phyloP scores from a whole-genome alignment of 1,284 basidiomycete genomes.

The Cutaneotrichosporon sp. region DNA sequence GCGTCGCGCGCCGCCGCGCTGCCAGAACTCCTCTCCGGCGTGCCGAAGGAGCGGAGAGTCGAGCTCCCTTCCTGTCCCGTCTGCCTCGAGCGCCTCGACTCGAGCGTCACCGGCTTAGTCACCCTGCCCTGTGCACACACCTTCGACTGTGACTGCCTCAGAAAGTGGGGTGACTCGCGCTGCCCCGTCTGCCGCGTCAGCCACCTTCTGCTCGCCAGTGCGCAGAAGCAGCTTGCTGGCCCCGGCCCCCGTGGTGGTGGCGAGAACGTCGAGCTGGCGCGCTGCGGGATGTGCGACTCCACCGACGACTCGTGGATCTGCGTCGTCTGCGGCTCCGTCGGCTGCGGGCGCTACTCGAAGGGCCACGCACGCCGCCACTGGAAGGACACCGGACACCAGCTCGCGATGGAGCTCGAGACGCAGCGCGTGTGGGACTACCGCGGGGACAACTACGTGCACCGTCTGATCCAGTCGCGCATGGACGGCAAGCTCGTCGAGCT shows the following conservation, averaged over 20 bases:
- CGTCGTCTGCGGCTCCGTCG: slow-evolving; percentile 90
- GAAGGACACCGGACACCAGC: slow-evolving; percentile 79
- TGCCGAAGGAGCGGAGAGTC: slow-evolving; percentile 51
- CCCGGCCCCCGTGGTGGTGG: slow-evolving; percentile 12
- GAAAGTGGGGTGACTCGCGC: slow-evolving; percentile 93
- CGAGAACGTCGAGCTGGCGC: slow-evolving; percentile 39
- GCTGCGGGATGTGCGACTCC: slow-evolving; percentile 72
- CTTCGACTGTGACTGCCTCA: slow-evolving; percentile 89
- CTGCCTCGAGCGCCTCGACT: slow-evolving; percentile 94
- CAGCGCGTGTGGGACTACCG: slow-evolving; percentile 99
- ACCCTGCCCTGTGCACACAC: slow-evolving; percentile 93
- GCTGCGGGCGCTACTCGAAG: slow-evolving; percentile 77
- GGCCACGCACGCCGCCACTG: slow-evolving; percentile 90
- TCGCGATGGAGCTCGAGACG: slow-evolving; percentile 92
- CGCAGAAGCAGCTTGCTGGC: slow-evolving; percentile 39
- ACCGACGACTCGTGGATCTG: slow-evolving; percentile 92
- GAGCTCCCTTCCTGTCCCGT: slow-evolving; percentile 97
- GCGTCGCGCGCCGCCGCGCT: slow-evolving; percentile 59
- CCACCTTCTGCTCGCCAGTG: slow-evolving; percentile 66
- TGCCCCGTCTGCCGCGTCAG: slow-evolving; percentile 97
- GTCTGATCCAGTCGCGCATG: slow-evolving; percentile 91
- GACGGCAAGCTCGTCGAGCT: slow-evolving; percentile 96
- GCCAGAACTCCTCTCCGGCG: slow-evolving; percentile 36
- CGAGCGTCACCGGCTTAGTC: slow-evolving; percentile 85
- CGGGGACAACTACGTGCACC: slow-evolving; percentile 91